A percentile compares a stretch with the other conserved stretches of the same genome.
These are phyloP conservation scores for Clonostachys chloroleuca DNA, from an alignment of 2,329 filamentous ascomycete genomes.

Conservation along the genomic window DNA sequence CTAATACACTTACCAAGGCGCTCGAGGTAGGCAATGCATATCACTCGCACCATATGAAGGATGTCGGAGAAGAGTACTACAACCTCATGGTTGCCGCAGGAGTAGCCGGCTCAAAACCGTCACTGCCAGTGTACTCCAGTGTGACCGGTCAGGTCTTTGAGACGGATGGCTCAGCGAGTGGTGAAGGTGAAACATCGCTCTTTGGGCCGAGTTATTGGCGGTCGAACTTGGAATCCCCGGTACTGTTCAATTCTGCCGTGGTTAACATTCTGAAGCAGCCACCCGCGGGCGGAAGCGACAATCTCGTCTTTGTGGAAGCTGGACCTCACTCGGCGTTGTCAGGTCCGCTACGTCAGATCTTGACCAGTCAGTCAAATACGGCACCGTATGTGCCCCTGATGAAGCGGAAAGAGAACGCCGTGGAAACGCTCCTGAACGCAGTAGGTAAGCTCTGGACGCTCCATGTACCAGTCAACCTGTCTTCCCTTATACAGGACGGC, in stretches of 20 bases:
- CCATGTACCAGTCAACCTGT: conserved; percentile 23
- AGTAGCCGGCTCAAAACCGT: too few species aligned
- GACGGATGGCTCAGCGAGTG: not conserved
- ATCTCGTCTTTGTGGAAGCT: conserved; percentile 32
- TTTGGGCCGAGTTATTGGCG: conserved; percentile 8
- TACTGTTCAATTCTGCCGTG: conserved; percentile 7
- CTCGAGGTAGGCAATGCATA: conserved; percentile 8
- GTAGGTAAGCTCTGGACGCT: conserved; percentile 29
- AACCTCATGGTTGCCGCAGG: conserved; percentile 7
- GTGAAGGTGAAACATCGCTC: not conserved
- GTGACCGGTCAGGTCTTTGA: conserved; percentile 3
- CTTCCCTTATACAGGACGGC: not conserved
- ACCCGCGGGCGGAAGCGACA: conserved; percentile 12
- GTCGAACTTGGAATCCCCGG: conserved; percentile 13
- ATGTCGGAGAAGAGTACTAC: conserved; percentile 2
- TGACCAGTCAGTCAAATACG: not conserved
- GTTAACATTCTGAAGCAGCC: conserved; percentile 6
- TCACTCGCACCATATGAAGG: conserved; percentile 7
- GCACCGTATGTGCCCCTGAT: not conserved
- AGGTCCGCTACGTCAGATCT: conserved; percentile 7
- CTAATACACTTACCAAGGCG: conserved; percentile 3
- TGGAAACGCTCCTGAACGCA: conserved; percentile 11
- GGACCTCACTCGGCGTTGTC: conserved; percentile 20
- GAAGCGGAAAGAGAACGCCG: not conserved
- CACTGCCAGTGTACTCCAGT: conserved; percentile 9